A percentile compares a stretch with the other conserved stretches of the same genome.
Evolutionary conservation across 164 flowering plant genomes (phyloP).

Genomic region (Macadamia tetraphylla): DNA sequence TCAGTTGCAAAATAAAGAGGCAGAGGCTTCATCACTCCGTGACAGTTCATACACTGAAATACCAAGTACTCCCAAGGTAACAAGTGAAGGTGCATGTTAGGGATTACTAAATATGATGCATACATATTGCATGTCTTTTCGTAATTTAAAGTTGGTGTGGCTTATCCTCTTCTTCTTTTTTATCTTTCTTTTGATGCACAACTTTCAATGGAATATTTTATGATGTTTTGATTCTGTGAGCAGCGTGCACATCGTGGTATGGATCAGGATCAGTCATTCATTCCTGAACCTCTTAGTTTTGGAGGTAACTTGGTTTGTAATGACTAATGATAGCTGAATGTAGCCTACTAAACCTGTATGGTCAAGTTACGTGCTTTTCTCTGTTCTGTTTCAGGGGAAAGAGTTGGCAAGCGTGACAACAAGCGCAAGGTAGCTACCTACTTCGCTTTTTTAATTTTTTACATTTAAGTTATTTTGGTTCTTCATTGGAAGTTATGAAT

Average conservation of each 20-base stretch:
- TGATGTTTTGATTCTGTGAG: slow-evolving; percentile 4
- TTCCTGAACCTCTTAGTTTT: slow-evolving; percentile 53
- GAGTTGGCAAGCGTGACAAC: slow-evolving; percentile 70
- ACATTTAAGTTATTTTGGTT: not conserved
- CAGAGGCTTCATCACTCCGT: slow-evolving; percentile 75
- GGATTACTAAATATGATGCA: too few relatives aligned
- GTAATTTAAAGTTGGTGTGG: too few relatives aligned
- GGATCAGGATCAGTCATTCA: slow-evolving; percentile 70
- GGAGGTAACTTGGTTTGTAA: slow-evolving; percentile 49
- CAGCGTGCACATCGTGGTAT: slow-evolving; percentile 45
- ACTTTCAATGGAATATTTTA: too few relatives aligned
- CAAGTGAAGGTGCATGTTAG: not conserved
- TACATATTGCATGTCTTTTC: too few relatives aligned
- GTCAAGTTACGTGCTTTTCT: not conserved
- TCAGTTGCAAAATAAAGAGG: slow-evolving; percentile 86
- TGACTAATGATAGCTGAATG: not conserved
- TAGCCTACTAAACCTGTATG: not conserved
- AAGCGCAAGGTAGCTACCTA: slow-evolving; percentile 68
- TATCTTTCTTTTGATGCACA: too few relatives aligned
- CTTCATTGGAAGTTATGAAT: not conserved
- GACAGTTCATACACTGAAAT: slow-evolving; percentile 68
- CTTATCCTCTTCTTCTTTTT: too few relatives aligned
- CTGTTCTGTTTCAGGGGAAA: slow-evolving; percentile 51
- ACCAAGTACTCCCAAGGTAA: slow-evolving; percentile 78
- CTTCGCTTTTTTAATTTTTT: not conserved